Percentiles rank a stretch among this genome's conserved stretches.
These are phyloP conservation scores for Lepidium didymum DNA, from an alignment of 345 rosid genomes.

Conservation along the genomic window DNA sequence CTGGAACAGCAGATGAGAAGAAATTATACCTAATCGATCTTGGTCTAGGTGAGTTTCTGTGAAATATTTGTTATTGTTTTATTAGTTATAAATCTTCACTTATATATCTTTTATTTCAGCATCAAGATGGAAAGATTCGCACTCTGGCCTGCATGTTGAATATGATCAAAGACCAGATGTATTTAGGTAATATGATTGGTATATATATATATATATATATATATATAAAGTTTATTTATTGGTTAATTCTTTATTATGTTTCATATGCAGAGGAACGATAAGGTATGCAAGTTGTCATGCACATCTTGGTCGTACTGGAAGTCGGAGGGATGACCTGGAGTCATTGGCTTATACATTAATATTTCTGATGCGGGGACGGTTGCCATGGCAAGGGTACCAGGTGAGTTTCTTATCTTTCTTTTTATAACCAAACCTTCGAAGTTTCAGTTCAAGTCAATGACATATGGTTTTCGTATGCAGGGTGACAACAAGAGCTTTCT, in stretches of 20 bases:
- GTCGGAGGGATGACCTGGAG: constrained; percentile 93
- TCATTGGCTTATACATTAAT: constrained; percentile 92
- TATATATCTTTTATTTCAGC: constrained; percentile 41
- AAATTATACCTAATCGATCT: constrained; percentile 86
- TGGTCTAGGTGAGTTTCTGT: constrained; percentile 64
- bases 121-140: constrained; percentile 79
- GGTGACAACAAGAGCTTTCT: constrained; percentile 96
- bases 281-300: constrained; percentile 97
- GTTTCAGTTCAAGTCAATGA: not conserved
- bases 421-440: not conserved
- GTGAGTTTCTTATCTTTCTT: constrained; percentile 28
- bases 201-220: not conserved
- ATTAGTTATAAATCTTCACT: not conserved
- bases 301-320: constrained; percentile 89
- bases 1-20: constrained; percentile 80
- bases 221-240: not conserved
- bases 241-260: constrained; percentile 9
- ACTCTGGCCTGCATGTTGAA: constrained; percentile 79
- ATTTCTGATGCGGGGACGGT: constrained; percentile 83
- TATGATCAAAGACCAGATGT: constrained; percentile 97
- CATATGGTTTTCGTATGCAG: constrained; percentile 32
- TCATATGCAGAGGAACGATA: constrained; percentile 74
- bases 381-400: constrained; percentile 98
- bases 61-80: not conserved
- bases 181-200: constrained; percentile 49